These are phyloP conservation scores for Conoideocrella luteorostrata DNA, from an alignment of 2,329 filamentous ascomycete species.

Conservation along the genomic window DNA sequence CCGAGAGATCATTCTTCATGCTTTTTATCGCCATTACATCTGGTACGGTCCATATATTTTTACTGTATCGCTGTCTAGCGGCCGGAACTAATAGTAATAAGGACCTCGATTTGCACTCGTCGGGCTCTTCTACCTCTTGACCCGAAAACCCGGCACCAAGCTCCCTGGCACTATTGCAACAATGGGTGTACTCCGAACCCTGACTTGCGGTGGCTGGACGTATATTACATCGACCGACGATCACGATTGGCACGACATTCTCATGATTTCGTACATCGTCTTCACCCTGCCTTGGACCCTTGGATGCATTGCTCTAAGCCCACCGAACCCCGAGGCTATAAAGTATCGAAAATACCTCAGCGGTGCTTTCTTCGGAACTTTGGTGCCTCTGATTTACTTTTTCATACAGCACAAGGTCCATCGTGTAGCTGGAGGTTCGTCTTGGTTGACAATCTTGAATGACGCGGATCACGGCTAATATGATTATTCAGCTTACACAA, in stretches of 20 bases:
- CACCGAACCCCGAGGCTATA: slow-evolving; percentile 72
- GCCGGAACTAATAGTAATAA: slow-evolving; percentile 23
- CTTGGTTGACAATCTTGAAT: too few relatives aligned
- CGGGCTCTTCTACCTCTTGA: slow-evolving; percentile 86
- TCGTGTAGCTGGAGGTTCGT: slow-evolving; percentile 81
- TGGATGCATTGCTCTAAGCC: slow-evolving; percentile 83
- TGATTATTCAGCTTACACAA: slow-evolving; percentile 75
- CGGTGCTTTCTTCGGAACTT: slow-evolving; percentile 78
- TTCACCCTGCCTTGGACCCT: slow-evolving; percentile 92
- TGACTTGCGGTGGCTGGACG: slow-evolving; percentile 96
- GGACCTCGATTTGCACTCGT: slow-evolving; percentile 89
- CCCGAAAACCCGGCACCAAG: slow-evolving; percentile 63
- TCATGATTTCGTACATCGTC: slow-evolving; percentile 98
- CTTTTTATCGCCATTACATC: slow-evolving; percentile 96
- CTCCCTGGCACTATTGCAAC: slow-evolving; percentile 77
- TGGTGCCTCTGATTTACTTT: slow-evolving; percentile 88
- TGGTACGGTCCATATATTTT: slow-evolving; percentile 40
- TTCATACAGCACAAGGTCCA: slow-evolving; percentile 99
- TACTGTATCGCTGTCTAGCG: background rate
- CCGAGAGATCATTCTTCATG: slow-evolving; percentile 94
- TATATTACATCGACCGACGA: slow-evolving; percentile 98
- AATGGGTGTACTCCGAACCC: slow-evolving; percentile 77
- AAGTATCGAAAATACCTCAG: slow-evolving; percentile 86
- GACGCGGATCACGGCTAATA: too few relatives aligned
- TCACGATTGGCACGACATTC: slow-evolving; percentile 97